phyloP scores from a whole-genome alignment of 352 stramenopile species.

The Globisporangium emineosum region DNA sequence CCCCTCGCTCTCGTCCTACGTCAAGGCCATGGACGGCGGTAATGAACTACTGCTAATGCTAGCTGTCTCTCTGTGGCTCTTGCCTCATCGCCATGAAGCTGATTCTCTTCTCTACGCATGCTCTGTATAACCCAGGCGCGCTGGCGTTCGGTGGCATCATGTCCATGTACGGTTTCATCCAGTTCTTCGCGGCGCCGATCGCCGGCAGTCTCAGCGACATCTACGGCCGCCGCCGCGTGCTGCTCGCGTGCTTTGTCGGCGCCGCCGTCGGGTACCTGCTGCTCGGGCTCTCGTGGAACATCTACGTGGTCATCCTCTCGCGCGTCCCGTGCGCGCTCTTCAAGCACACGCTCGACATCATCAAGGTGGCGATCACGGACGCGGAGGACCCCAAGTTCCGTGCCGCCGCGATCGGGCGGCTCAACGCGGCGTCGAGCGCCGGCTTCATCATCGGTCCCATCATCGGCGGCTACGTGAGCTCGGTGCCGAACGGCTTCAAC shows the following conservation, averaged over 20 bases:
- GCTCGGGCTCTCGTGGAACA: constrained; percentile 72
- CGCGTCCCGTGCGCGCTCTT: constrained; percentile 69
- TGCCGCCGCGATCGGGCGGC: constrained; percentile 53
- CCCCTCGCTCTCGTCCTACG: constrained; percentile 70
- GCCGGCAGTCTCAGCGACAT: constrained; percentile 72
- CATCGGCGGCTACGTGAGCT: constrained; percentile 67
- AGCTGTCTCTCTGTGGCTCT: neutral
- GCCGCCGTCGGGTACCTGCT: constrained; percentile 60
- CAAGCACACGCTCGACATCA: constrained; percentile 81
- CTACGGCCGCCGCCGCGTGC: constrained; percentile 51
- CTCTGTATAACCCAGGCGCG: too few species aligned
- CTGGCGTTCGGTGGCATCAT: constrained; percentile 75
- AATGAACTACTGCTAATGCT: too few species aligned
- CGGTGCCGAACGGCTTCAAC: constrained; percentile 73
- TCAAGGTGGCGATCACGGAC: constrained; percentile 73
- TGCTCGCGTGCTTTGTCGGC: constrained; percentile 65
- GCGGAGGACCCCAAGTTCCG: constrained; percentile 32
- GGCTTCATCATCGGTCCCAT: constrained; percentile 77
- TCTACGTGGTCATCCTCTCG: constrained; percentile 76
- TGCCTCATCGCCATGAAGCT: neutral
- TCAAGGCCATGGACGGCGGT: constrained; percentile 75
- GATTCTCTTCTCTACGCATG: neutral
- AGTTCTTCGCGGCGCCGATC: constrained; percentile 77
- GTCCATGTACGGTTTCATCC: constrained; percentile 83
- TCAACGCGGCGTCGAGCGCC: constrained; percentile 69